Conservation (phyloP, 352 stramenopile species). For the Pythium monospermum region DNA sequence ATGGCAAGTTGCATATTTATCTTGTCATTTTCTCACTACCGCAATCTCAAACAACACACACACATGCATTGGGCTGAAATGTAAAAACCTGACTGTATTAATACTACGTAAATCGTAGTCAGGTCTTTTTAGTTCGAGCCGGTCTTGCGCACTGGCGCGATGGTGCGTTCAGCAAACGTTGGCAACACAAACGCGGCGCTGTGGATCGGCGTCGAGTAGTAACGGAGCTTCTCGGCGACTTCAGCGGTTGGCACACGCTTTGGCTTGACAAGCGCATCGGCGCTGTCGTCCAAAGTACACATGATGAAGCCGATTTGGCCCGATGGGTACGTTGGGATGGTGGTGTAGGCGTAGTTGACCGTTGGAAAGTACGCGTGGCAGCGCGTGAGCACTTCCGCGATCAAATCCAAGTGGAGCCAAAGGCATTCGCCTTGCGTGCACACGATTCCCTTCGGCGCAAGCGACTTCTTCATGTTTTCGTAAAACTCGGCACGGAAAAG, state of each 20-base stretch:
- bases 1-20: too few relatives aligned
- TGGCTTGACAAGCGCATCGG: slow-evolving; percentile 50
- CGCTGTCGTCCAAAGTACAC: slow-evolving; percentile 72
- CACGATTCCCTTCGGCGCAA: slow-evolving; percentile 83
- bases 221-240: slow-evolving; percentile 80
- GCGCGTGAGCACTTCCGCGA: slow-evolving; percentile 90
- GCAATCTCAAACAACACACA: too few relatives aligned
- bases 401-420: slow-evolving; percentile 98
- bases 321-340: slow-evolving; percentile 98
- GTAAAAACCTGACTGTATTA: background rate
- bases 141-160: slow-evolving; percentile 68
- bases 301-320: slow-evolving; percentile 99
- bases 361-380: slow-evolving; percentile 90
- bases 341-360: slow-evolving; percentile 99
- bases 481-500: slow-evolving; percentile 90
- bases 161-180: slow-evolving; percentile 89
- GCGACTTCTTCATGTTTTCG: slow-evolving; percentile 80
- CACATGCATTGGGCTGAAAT: background rate
- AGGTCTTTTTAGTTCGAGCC: slow-evolving; percentile 25
- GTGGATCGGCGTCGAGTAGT: slow-evolving; percentile 95
- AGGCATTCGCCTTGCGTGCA: slow-evolving; percentile 96
- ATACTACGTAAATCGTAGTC: slow-evolving; percentile 1
- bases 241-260: slow-evolving; percentile 55
- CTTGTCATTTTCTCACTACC: too few relatives aligned
- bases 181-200: slow-evolving; percentile 96